phyloP scores from a whole-genome alignment of 768 basidiomycete species.

The Mycena venus region DNA sequence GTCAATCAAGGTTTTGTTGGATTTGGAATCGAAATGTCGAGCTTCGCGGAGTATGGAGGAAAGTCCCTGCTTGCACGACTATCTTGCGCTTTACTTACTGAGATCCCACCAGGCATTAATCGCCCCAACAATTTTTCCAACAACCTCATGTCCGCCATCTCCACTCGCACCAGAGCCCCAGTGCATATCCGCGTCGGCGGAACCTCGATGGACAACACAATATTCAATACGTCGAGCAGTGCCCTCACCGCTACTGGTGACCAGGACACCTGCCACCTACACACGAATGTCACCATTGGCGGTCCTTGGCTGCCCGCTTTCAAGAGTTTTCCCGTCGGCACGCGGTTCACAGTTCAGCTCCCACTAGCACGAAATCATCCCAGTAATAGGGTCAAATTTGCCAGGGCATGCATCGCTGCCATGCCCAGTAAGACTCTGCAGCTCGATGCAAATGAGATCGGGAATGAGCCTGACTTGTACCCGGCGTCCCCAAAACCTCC shows the following conservation, averaged over 20 bases:
- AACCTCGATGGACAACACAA: slow-evolving; percentile 15
- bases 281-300: slow-evolving; percentile 1
- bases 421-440: not conserved
- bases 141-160: slow-evolving; percentile 7
- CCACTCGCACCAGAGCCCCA: not conserved
- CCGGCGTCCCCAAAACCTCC: not conserved
- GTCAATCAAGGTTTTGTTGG: not conserved
- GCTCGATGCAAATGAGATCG: slow-evolving; percentile 2
- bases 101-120: not conserved
- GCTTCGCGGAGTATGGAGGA: not conserved
- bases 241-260: not conserved
- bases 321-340: not conserved
- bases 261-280: not conserved
- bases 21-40: not conserved
- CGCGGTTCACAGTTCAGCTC: not conserved
- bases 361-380: not conserved
- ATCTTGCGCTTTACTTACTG: too few relatives aligned
- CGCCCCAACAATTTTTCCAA: not conserved
- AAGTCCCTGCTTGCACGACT: not conserved
- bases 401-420: not conserved
- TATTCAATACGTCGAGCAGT: not conserved
- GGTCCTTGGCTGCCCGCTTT: not conserved
- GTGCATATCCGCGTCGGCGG: slow-evolving; percentile 8
- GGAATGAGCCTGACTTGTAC: slow-evolving; percentile 1
- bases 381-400: not conserved